Conservation (phyloP, 2,329 filamentous ascomycete genomes). For the Trichoderma harzianum region DNA sequence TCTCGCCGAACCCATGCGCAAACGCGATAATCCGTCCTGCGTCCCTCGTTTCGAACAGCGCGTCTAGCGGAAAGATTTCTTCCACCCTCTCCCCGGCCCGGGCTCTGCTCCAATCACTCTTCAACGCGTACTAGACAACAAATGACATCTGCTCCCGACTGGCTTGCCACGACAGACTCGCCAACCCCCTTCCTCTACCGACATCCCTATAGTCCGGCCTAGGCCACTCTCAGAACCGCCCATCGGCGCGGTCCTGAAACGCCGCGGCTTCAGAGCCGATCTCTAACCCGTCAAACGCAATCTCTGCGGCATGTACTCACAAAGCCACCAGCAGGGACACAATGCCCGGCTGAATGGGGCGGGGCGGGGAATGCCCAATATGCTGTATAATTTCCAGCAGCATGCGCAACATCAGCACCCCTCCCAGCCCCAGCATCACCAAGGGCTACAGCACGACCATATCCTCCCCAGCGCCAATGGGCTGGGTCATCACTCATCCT, state of each 20-base stretch:
- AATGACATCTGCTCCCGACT: conserved; percentile 25
- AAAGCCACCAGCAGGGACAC: conserved; percentile 69
- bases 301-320: conserved; percentile 64
- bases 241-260: conserved; percentile 27
- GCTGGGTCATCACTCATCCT: conserved; percentile 43
- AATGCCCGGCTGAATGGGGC: conserved; percentile 68
- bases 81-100: conserved; percentile 19
- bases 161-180: conserved; percentile 19
- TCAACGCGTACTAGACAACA: conserved; percentile 21
- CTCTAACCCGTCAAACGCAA: conserved; percentile 21
- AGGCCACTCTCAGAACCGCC: conserved; percentile 28
- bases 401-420: conserved; percentile 60
- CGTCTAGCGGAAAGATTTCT: conserved; percentile 28
- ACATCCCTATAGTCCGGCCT: conserved; percentile 23
- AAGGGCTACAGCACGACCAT: conserved; percentile 58
- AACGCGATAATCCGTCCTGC: conserved; percentile 35
- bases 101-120: conserved; percentile 15
- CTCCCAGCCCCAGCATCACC: conserved; percentile 62
- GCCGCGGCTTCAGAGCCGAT: conserved; percentile 20
- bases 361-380: conserved; percentile 55
- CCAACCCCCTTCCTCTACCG: conserved; percentile 10
- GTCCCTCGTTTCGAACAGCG: conserved; percentile 32
- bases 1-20: conserved; percentile 36
- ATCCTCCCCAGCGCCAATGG: conserved; percentile 52
- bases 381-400: conserved; percentile 69